Conservation (phyloP, 495 filamentous ascomycete species). For the Aspergillus diversus region DNA sequence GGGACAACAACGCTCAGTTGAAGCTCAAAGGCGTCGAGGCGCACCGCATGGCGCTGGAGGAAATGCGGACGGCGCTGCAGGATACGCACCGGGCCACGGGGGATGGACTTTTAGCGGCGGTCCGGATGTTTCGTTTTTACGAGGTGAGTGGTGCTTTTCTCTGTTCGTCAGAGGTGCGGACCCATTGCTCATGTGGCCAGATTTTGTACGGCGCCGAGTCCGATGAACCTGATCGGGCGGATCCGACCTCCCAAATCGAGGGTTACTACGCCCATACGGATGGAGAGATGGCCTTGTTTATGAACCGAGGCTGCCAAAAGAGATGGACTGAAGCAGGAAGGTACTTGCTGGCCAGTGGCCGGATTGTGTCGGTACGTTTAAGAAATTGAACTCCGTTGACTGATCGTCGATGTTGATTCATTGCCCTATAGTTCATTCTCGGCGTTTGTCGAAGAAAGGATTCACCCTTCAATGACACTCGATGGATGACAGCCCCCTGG, state of each 20-base stretch:
- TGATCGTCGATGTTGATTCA: not conserved
- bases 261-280: constrained; percentile 7
- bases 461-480: constrained; percentile 3
- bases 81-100: constrained; percentile 2
- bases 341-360: constrained; percentile 4
- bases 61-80: constrained; percentile 2
- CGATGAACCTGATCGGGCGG: not conserved
- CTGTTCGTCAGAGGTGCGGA: not conserved
- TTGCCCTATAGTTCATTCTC: not conserved
- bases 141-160: constrained; percentile 2
- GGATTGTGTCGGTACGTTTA: constrained; percentile 3
- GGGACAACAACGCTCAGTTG: not conserved
- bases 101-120: constrained; percentile 2
- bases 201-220: constrained; percentile 4
- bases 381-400: not conserved
- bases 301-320: constrained; percentile 5
- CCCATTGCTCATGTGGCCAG: not conserved
- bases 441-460: constrained; percentile 2
- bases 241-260: not conserved
- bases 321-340: constrained; percentile 4
- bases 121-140: constrained; percentile 4
- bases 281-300: constrained; percentile 5
- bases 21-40: constrained; percentile 1
- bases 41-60: constrained; percentile 1
- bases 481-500: constrained; percentile 6